Percentiles rank a stretch among this genome's conserved stretches.
These are phyloP conservation scores for Passiflora organensis DNA, from an alignment of 345 rosid genomes.

Conservation along the genomic window DNA sequence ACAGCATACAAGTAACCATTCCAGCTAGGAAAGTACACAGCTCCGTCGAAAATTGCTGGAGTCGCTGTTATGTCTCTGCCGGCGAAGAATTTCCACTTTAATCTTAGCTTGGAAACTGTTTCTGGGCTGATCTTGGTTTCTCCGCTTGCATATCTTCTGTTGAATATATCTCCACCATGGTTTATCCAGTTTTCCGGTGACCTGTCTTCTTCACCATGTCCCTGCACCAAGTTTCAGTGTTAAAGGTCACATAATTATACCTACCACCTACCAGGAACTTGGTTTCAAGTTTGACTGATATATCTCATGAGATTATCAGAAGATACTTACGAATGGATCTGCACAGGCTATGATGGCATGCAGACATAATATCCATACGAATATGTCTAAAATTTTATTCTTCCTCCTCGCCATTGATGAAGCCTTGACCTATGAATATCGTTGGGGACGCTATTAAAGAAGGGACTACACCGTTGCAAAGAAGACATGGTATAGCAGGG, in stretches of 20 bases:
- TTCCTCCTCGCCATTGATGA: too few species aligned
- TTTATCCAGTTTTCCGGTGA: slow-evolving; percentile 35
- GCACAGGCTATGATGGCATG: not conserved
- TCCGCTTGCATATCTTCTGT: slow-evolving; percentile 28
- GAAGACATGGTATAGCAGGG: too few species aligned
- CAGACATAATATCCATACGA: not conserved
- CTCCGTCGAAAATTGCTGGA: slow-evolving; percentile 35
- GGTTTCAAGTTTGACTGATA: too few species aligned
- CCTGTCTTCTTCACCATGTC: not conserved
- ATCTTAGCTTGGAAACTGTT: slow-evolving; percentile 19
- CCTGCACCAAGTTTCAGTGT: too few species aligned
- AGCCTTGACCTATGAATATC: too few species aligned
- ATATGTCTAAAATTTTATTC: not conserved
- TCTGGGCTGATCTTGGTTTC: slow-evolving; percentile 20
- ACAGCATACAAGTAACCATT: slow-evolving; percentile 49
- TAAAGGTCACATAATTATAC: too few species aligned
- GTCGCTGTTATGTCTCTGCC: slow-evolving; percentile 47
- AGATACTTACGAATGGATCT: not conserved
- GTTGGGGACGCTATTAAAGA: too few species aligned
- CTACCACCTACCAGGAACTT: too few species aligned
- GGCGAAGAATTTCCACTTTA: slow-evolving; percentile 41
- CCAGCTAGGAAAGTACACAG: slow-evolving; percentile 49
- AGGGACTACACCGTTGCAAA: too few species aligned
- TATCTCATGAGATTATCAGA: too few species aligned
- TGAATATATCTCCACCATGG: slow-evolving; percentile 34